These are phyloP conservation scores for Diaporthe australafricana DNA, from an alignment of 2,329 filamentous ascomycete genomes.

Conservation along the genomic window DNA sequence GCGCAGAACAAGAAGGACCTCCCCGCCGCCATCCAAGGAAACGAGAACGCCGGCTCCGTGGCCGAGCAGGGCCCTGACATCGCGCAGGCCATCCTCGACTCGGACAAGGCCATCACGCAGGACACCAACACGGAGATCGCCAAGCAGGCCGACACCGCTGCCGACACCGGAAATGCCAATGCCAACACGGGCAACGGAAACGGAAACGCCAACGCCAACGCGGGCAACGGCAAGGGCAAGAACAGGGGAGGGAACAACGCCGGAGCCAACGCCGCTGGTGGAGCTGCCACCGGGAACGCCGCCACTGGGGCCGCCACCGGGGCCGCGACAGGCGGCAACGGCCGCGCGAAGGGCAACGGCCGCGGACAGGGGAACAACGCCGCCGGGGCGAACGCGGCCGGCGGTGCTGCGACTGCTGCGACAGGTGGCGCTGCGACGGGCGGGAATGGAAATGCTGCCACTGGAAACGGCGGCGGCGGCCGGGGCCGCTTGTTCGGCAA, in stretches of 20 bases:
- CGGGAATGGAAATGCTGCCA: background rate
- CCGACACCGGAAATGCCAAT: background rate
- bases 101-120: constrained; percentile 24
- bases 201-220: background rate
- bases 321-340: background rate
- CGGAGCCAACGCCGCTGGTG: background rate
- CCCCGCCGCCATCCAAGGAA: constrained; percentile 55
- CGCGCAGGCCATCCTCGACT: constrained; percentile 22
- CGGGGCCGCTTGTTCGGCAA: too few relatives aligned
- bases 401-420: background rate
- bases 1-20: constrained; percentile 62
- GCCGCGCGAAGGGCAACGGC: background rate
- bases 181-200: background rate
- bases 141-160: background rate
- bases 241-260: constrained; percentile 16
- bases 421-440: background rate
- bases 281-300: background rate
- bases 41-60: constrained; percentile 49
- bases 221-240: constrained; percentile 15
- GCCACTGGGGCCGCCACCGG: background rate
- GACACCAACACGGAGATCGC: constrained; percentile 13
- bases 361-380: background rate
- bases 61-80: constrained; percentile 40
- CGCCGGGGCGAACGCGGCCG: background rate
- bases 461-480: background rate